Base-by-base conservation (phyloP, 2,329 filamentous ascomycete genomes). In the Teratosphaeria zuluensis region DNA sequence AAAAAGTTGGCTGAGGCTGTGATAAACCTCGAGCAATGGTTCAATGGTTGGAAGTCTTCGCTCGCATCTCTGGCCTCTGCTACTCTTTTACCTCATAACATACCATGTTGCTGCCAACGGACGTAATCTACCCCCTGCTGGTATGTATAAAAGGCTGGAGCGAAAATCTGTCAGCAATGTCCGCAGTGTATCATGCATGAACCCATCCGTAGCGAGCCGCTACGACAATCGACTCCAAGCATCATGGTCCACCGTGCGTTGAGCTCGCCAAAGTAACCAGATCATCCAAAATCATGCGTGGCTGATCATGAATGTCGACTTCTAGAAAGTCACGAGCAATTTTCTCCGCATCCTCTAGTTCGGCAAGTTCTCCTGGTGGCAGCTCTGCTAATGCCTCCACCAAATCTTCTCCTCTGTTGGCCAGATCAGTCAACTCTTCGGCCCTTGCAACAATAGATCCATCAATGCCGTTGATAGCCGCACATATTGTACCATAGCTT, bases 401-500 rank as follows among this genome's bases (percentile, higher is more conserved):
- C 1, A 97, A 77, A 70, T 95, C 89, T 68, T 92, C 88, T 6
- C 90, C 89, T 55, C 80, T 82, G 16, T 84, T 82, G 35, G 87
- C 78, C 16, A 94, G 76, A 6, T 83, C 72, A 24, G 87, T 83
- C 38, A 99, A 79, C 7, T 86, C 81, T 63, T 90, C 86, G 0
- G 92, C 91, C 58, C 92, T 83, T 16, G 86, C 76, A 6, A 96
- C 81, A 9, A 97, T 82, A 4, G 81, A 78, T 19, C 75, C 68
- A 32, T 90, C 86, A 14, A 99, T 84, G 1, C 92, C 92, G 66
- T 95, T 96, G 72, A 95, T 82, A 3, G 85, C 85, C 31, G 94
- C 94, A 69, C 94, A 97, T 56, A 79, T 81, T 31, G 86, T 89
- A 0, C 94, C 94, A 68, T 95, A 95, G 69, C 91, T 96, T 14